Evolutionary conservation across 2,329 filamentous ascomycete species (phyloP).

Genomic region (Colletotrichum melonis): DNA sequence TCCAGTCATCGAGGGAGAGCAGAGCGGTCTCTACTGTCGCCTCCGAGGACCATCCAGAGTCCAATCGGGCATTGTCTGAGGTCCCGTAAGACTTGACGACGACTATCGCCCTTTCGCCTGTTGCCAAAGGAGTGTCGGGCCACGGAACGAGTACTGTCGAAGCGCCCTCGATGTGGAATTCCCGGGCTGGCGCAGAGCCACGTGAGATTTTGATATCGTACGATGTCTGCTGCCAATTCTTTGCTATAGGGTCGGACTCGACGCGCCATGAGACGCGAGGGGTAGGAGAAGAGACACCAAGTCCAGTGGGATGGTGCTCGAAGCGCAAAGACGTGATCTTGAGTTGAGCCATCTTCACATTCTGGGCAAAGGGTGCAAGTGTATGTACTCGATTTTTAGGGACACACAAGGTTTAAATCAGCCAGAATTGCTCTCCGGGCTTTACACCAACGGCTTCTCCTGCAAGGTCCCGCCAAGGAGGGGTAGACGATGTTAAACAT

Average conservation of each 20-base stretch:
- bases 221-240: conserved; percentile 33
- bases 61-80: neutral
- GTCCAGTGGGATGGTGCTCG: conserved; percentile 36
- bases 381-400: neutral
- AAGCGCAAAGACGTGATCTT: conserved; percentile 24
- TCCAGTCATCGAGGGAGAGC: conserved; percentile 10
- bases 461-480: neutral
- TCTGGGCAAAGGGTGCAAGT: neutral
- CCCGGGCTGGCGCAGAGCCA: neutral
- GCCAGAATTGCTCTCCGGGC: too few species aligned
- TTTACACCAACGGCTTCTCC: neutral
- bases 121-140: conserved; percentile 39
- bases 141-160: conserved; percentile 31
- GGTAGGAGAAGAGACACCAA: conserved; percentile 27
- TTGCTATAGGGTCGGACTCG: neutral
- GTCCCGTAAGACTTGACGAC: conserved; percentile 43
- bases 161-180: conserved; percentile 12
- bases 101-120: conserved; percentile 42
- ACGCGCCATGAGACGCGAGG: conserved; percentile 38
- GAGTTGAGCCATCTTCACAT: conserved; percentile 3
- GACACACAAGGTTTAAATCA: neutral
- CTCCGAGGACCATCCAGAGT: conserved; percentile 20
- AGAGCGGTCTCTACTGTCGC: conserved; percentile 21
- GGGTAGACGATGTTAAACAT: neutral
- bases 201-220: conserved; percentile 37